These are phyloP conservation scores for Amoebophrya sp. DNA, from an alignment of 169 alveolate genomes.

Conservation along the genomic window DNA sequence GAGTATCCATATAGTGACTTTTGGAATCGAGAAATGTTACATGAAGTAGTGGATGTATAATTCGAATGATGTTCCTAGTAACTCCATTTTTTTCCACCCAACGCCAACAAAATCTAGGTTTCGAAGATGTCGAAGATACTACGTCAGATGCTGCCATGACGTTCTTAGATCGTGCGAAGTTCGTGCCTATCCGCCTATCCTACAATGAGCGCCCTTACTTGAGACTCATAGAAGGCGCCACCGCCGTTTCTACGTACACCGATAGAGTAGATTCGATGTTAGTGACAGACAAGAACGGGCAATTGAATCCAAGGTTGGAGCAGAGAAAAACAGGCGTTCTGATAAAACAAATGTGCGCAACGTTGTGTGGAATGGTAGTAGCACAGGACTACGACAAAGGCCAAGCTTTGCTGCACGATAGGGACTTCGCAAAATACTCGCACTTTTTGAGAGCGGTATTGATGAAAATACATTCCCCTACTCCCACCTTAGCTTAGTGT, in stretches of 20 bases:
- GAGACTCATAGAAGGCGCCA: constrained; percentile 72
- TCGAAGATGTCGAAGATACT: too few relatives aligned
- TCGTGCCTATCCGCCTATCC: background rate
- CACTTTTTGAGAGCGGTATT: constrained; percentile 65
- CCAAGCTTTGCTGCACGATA: constrained; percentile 65
- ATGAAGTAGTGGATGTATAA: too few relatives aligned
- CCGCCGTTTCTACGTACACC: constrained; percentile 76
- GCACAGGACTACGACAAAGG: constrained; percentile 79
- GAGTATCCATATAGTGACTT: too few relatives aligned
- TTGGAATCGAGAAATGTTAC: too few relatives aligned
- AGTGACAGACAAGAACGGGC: background rate
- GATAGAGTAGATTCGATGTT: constrained; percentile 67
- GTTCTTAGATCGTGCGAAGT: background rate
- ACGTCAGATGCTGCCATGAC: too few relatives aligned
- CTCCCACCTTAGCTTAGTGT: too few relatives aligned
- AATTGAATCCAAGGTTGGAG: background rate
- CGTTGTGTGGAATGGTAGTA: constrained; percentile 75
- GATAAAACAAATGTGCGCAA: constrained; percentile 73
- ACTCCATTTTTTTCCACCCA: too few relatives aligned
- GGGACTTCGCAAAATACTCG: constrained; percentile 64
- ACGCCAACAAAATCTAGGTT: too few relatives aligned
- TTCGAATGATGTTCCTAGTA: too few relatives aligned
- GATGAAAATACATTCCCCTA: too few relatives aligned
- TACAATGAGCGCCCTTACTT: constrained; percentile 63
- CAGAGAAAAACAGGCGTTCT: constrained; percentile 24